phyloP scores from a whole-genome alignment of 1,284 basidiomycete species.

The Stereum hirsutum region DNA sequence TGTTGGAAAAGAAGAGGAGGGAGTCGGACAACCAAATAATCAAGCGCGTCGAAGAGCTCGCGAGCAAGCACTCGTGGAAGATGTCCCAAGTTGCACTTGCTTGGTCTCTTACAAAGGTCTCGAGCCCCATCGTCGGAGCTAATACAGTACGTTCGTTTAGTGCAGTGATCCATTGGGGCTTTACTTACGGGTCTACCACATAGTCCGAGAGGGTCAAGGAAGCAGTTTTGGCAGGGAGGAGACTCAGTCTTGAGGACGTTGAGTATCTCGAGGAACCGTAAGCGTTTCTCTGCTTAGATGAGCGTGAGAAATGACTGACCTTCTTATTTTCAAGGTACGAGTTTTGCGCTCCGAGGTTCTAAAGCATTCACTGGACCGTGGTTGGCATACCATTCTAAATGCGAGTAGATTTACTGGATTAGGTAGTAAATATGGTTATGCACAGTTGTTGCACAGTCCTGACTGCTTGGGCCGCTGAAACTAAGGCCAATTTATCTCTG shows the following conservation, averaged over 20 bases:
- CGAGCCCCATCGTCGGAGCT: constrained; percentile 30
- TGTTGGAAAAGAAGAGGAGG: constrained; percentile 17
- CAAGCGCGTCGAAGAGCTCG: constrained; percentile 30
- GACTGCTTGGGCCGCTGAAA: no score
- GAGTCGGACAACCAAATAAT: constrained; percentile 27
- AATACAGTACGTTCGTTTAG: constrained; percentile 13
- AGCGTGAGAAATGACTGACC: no score
- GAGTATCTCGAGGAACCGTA: not conserved
- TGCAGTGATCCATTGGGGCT: no score
- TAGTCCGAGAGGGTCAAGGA: not conserved
- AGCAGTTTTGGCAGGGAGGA: not conserved
- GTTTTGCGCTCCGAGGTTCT: no score
- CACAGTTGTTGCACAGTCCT: no score
- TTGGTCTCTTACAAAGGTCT: constrained; percentile 26
- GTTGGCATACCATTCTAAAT: no score
- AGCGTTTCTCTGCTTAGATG: no score
- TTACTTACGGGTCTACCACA: not conserved
- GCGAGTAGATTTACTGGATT: no score
- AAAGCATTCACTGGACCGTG: no score
- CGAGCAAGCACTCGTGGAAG: constrained; percentile 24
- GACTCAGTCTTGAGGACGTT: not conserved
- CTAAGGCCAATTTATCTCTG: no score
- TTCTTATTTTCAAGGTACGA: no score
- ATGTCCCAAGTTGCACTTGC: constrained; percentile 34
- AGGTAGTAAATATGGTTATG: no score